Evolutionary conservation across 2,329 filamentous ascomycete genomes (phyloP).

Genomic region (Sclerotinia spermophila): DNA sequence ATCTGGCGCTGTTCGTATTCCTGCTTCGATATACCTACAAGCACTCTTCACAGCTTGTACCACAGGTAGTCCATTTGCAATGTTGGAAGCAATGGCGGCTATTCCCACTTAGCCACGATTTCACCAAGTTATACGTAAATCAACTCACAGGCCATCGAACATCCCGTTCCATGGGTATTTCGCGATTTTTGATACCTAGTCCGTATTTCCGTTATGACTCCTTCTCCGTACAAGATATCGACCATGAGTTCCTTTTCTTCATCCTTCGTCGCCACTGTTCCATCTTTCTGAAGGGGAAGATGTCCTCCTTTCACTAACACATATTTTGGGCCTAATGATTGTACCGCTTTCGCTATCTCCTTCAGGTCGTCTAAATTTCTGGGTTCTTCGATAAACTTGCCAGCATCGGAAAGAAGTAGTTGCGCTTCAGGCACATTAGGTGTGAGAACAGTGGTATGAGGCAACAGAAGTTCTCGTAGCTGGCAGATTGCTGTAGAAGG

Average conservation of each 20-base stretch:
- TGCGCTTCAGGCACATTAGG: slow-evolving; percentile 75
- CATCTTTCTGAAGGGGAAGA: slow-evolving; percentile 66
- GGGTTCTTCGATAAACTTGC: slow-evolving; percentile 44
- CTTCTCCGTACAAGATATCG: slow-evolving; percentile 69
- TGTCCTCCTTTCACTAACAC: slow-evolving; percentile 91
- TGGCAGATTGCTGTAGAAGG: slow-evolving; percentile 60
- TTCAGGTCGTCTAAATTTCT: slow-evolving; percentile 63
- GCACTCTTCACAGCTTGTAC: slow-evolving; percentile 61
- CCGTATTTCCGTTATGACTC: slow-evolving; percentile 59
- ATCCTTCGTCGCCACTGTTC: slow-evolving; percentile 53
- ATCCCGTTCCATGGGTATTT: slow-evolving; percentile 93
- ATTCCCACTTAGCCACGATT: slow-evolving; percentile 8
- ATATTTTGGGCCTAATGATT: slow-evolving; percentile 68
- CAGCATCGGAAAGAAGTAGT: slow-evolving; percentile 56
- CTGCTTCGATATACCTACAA: slow-evolving; percentile 68
- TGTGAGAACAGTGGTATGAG: slow-evolving; percentile 65
- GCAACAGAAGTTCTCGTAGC: slow-evolving; percentile 58
- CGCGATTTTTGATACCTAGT: slow-evolving; percentile 67
- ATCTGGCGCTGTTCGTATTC: slow-evolving; percentile 49
- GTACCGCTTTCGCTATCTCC: slow-evolving; percentile 61
- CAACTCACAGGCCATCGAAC: slow-evolving; percentile 79
- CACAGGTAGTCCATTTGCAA: slow-evolving; percentile 57
- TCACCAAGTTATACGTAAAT: background rate
- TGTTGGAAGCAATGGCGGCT: slow-evolving; percentile 71
- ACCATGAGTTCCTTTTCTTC: slow-evolving; percentile 65